Evolutionary conservation across 352 stramenopile species (phyloP), one percentile per base, ranked within the genome.

Genomic region (Pythium dissotocum): DNA sequence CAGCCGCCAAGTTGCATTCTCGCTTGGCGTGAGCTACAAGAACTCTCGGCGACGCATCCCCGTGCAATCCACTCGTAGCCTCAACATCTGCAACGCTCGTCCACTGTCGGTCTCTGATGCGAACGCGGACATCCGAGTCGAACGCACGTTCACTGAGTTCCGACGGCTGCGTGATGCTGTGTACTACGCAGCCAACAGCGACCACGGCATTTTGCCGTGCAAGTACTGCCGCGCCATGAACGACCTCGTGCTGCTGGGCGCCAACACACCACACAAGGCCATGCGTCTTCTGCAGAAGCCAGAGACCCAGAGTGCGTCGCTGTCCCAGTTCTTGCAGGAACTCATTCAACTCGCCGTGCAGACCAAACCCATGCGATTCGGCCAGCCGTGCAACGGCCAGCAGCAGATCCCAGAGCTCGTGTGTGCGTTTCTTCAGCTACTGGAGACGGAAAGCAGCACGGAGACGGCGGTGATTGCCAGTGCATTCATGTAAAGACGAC

Each of bases 101-200:
- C 9, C 44, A 26, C 5, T 7, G 2, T 24, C 30, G 9, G n/a
- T 18, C 1, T n/a, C 9, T 16, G 18, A 44, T 14, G 14, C 18
- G 21, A 38, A 13, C 10, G 36, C 64, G 10, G 64, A 70, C 16
- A 18, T 44, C 2, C 57, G 60, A 51, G 30, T 49, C 2, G 36
- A 65, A 12, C 49, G 57, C 6, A 51, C 24, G 6, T 61, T 70
- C 28, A 12, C n/a, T 1, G 56, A 65, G 10, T 59, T 70, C 21
- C 57, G 64, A 5, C 64, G 57, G 1, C 64, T 70, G 14, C 64
- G 64, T 8, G 64, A 70, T 52, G 64, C 64, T 12, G 57, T 70
- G 3, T 70, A 70, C 57, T 70, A 70, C 30, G 57, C 56, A 4
- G 64, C 64, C 2, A 64, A 28, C 49, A 24, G n/a, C 30, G 49